Percentiles rank a stretch among this genome's conserved stretches.
These are phyloP conservation scores for Carex pumila DNA, from an alignment of 176 grass and related monocot species.

Conservation along the genomic window DNA sequence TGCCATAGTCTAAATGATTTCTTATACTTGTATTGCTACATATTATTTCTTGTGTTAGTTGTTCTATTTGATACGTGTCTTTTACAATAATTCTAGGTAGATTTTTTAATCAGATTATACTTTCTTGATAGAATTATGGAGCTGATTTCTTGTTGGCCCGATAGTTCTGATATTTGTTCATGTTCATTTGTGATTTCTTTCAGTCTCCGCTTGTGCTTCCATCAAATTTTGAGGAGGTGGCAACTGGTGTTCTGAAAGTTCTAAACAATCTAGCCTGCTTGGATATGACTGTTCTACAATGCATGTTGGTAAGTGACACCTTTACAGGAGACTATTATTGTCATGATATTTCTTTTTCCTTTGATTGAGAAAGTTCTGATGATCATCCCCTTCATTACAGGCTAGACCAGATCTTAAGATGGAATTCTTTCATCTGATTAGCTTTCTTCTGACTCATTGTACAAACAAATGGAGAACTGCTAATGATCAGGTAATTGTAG, in stretches of 20 bases:
- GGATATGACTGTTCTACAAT: constrained; percentile 85
- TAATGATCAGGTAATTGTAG: constrained; percentile 66
- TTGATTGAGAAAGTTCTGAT: neutral
- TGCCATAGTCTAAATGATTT: neutral
- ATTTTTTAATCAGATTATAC: neutral
- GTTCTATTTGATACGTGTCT: constrained; percentile 1
- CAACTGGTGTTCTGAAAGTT: constrained; percentile 95
- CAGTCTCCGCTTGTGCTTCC: constrained; percentile 80
- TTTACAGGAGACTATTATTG: neutral
- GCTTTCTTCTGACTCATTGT: constrained; percentile 95
- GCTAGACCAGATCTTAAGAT: constrained; percentile 95
- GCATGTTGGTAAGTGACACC: constrained; percentile 79
- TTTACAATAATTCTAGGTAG: neutral
- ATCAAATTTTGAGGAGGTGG: constrained; percentile 99
- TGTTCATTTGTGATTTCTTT: constrained; percentile 20
- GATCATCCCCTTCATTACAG: constrained; percentile 45
- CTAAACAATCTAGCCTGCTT: constrained; percentile 86
- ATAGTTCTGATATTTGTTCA: neutral
- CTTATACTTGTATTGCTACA: neutral
- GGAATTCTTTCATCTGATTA: constrained; percentile 99
- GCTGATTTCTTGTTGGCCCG: neutral
- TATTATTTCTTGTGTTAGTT: neutral
- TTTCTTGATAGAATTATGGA: neutral
- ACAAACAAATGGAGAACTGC: constrained; percentile 87
- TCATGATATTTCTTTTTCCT: neutral